Base-by-base conservation (phyloP, 306 rosid species). In the Cicer cuneatum region DNA sequence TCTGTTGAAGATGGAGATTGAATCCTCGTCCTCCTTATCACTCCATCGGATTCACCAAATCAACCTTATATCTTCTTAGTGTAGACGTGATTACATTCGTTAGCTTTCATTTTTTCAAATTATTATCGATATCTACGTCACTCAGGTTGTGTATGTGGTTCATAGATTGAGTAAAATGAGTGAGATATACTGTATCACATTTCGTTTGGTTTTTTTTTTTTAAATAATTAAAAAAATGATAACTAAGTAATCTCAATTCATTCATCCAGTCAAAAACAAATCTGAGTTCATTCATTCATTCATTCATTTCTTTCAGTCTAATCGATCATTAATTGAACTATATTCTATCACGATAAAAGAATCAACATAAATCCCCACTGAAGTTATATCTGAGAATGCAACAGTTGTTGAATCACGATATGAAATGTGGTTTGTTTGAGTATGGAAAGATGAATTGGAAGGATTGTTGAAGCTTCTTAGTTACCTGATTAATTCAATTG, bases 381-480 rank as follows among this genome's bases (percentile, higher is more conserved):
- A 61, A 39, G 43, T 49, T 24, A 39, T 15, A 29, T 29, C 53
- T 15, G 13, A 74, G 59, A 72, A 72, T 42, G 61, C n/a, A 67
- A 21, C 10, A 14, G 7, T 5, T n/a, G 76, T 66, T 43, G 68
- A 29, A 79, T 43, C 57, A 49, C 73, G 52, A 33, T 65, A 8
- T 39, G 10, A 16, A 73, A 39, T 5, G 16, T 51, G 4, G 54
- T 40, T 29, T 29, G 59, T 78, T 42, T 2, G 10, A 7, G 69
- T 2, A 71, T 64, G 42, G 15, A 59, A 64, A 16, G 74, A 71
- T 47, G 51, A 72, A 71, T 35, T 46, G 29, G 39, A 54, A n/a
- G 8, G 11, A 38, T 77, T 57, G 58, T 7, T 52, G 59, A 7
- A 29, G 68, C 85, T 80, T 35, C 85, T 80, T 35, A 76, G n/a